These are phyloP conservation scores for Scutellaria baicalensis DNA, from an alignment of 257 asterid species.

Conservation along the genomic window DNA sequence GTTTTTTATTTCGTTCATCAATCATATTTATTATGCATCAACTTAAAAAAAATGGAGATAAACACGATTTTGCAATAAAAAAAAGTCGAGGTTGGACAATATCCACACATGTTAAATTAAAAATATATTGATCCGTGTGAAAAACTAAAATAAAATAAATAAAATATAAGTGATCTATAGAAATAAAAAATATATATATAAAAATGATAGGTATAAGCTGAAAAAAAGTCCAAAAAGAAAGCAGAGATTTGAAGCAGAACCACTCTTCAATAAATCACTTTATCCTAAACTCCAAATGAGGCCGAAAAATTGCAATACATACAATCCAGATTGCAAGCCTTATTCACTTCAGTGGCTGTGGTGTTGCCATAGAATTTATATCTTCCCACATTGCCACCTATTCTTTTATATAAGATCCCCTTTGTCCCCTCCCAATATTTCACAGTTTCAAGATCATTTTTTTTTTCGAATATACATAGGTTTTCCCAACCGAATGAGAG, in stretches of 20 bases:
- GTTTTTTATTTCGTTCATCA: no score
- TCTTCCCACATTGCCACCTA: slow-evolving; percentile 27
- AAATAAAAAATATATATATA: not conserved
- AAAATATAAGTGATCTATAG: no score
- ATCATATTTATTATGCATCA: no score
- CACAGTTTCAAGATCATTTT: not conserved
- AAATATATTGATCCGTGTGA: no score
- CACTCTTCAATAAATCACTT: slow-evolving; percentile 21
- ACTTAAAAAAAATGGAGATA: no score
- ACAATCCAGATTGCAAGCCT: slow-evolving; percentile 6
- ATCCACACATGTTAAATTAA: not conserved
- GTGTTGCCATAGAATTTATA: slow-evolving; percentile 20
- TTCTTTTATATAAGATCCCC: slow-evolving; percentile 11
- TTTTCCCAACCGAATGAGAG: not conserved
- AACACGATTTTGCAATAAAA: not conserved
- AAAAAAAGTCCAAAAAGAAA: not conserved
- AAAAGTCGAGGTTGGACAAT: not conserved
- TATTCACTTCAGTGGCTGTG: slow-evolving; percentile 29
- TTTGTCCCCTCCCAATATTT: not conserved
- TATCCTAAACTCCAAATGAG: slow-evolving; percentile 21
- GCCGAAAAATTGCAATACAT: slow-evolving; percentile 17
- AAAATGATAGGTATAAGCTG: not conserved
- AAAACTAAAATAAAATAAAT: no score
- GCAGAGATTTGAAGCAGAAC: slow-evolving; percentile 16
- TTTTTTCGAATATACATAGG: not conserved